Base-by-base conservation (phyloP, 306 rosid species). In the Cucumis hystrix region DNA sequence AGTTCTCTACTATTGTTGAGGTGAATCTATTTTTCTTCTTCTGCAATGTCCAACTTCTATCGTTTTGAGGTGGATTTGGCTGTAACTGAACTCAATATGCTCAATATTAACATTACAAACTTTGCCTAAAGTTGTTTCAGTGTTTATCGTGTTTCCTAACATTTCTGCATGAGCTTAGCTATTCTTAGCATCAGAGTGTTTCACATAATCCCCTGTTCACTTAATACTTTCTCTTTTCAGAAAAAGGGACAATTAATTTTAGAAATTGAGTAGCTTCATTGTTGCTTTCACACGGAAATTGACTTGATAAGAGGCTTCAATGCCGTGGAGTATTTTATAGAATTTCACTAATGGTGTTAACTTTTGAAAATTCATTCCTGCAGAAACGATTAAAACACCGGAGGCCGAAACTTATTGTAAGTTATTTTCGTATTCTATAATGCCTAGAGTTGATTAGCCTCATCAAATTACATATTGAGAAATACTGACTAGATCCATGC, bases 331-430 rank as follows among this genome's bases (percentile, higher is more conserved):
- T 59, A 5, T 35, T 13, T 23, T 30, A 54, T 10, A 54, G n/a
- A 54, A 54, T 52, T 58, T 58, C 68, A 40, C 39, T 21, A 47
- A 21, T 4, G 35, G 8, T 15, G 15, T 23, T 25, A 47, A 21
- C 40, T 47, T 70, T 70, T 30, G 81, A 60, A 63, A 51, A 77
- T 78, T 76, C 28, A 20, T 75, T 83, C 79, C 39, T 79, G 79
- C 87, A 96, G 99, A 88, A 86, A 84, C 93, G 93, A 75, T 78
- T 92, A 47, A 96, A 89, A 91, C 93, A 88, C 80, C 86, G 83
- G 79, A 92, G 90, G 78, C 90, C 98, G 52, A 91, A 79, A 83
- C 84, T 96, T 49, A 83, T 92, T 30, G 99, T 96, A 82, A 89
- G 99, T 81, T 56, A 39, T 52, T 61, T 64, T 45, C 4, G 6